Percentiles rank a stretch among this genome's conserved stretches.
These are phyloP conservation scores for Geotrichum reessii DNA, from an alignment of 1,139 yeast species.

Conservation along the genomic window DNA sequence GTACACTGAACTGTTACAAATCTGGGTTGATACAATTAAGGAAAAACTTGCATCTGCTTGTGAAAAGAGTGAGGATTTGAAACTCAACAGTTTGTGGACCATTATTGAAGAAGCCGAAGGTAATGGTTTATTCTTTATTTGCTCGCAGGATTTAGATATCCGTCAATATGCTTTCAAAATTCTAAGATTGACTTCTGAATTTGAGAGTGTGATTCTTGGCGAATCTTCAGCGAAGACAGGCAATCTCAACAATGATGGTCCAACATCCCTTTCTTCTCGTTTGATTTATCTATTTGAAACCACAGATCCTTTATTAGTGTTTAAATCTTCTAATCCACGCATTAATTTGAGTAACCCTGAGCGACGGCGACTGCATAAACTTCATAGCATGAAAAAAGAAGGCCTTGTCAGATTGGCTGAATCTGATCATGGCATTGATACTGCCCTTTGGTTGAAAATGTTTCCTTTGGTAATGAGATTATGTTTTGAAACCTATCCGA, in stretches of 20 bases:
- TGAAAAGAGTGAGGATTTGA: slow-evolving; percentile 54
- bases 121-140: slow-evolving; percentile 83
- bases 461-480: slow-evolving; percentile 70
- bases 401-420: slow-evolving; percentile 72
- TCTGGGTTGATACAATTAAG: slow-evolving; percentile 54
- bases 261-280: slow-evolving; percentile 65
- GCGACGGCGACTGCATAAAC: slow-evolving; percentile 58
- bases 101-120: slow-evolving; percentile 94
- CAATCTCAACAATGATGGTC: slow-evolving; percentile 39
- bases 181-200: slow-evolving; percentile 67
- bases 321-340: slow-evolving; percentile 45
- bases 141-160: slow-evolving; percentile 76
- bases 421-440: slow-evolving; percentile 89
- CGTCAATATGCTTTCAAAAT: slow-evolving; percentile 72
- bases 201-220: slow-evolving; percentile 44
- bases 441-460: slow-evolving; percentile 88
- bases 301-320: slow-evolving; percentile 60
- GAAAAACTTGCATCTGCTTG: slow-evolving; percentile 9
- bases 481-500: slow-evolving; percentile 78
- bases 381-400: slow-evolving; percentile 56
- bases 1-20: slow-evolving; percentile 69
- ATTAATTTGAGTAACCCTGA: slow-evolving; percentile 78
- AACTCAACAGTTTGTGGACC: slow-evolving; percentile 71
- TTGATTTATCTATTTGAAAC: slow-evolving; percentile 71
- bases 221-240: slow-evolving; percentile 11